phyloP scores from a whole-genome alignment of 345 rosid genomes.

The Aquilaria malaccensis region DNA sequence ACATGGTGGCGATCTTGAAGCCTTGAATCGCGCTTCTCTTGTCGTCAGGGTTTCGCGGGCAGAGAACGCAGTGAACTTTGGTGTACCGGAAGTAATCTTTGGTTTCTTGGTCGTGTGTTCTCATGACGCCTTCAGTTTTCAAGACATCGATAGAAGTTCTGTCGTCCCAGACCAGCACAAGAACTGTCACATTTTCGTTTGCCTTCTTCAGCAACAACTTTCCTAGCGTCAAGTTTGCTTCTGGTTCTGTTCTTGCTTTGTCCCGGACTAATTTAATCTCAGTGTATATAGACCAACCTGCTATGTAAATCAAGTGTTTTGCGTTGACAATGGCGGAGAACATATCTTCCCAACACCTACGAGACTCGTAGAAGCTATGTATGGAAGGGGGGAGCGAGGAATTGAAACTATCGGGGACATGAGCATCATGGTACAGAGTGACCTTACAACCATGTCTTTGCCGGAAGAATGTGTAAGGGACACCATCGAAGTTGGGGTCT shows the following conservation, averaged over 20 bases:
- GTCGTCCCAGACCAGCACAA: constrained; percentile 83
- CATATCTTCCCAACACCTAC: constrained; percentile 75
- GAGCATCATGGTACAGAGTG: constrained; percentile 82
- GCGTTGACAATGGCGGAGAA: constrained; percentile 59
- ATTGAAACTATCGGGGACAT: constrained; percentile 26
- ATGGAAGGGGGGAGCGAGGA: neutral
- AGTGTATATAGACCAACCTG: constrained; percentile 78
- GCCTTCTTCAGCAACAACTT: constrained; percentile 59
- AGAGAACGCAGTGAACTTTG: constrained; percentile 51
- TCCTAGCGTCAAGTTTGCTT: constrained; percentile 36
- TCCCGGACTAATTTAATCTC: constrained; percentile 53
- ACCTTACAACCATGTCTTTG: constrained; percentile 61
- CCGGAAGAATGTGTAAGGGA: constrained; percentile 46
- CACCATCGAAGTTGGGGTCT: constrained; percentile 29
- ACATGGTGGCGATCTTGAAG: constrained; percentile 37
- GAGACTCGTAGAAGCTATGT: constrained; percentile 27
- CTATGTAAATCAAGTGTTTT: constrained; percentile 51
- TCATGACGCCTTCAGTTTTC: constrained; percentile 59
- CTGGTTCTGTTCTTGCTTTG: constrained; percentile 20
- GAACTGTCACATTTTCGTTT: constrained; percentile 45
- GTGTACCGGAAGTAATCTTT: constrained; percentile 38
- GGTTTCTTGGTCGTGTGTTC: constrained; percentile 70
- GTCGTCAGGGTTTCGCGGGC: constrained; percentile 55
- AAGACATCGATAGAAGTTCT: constrained; percentile 45
- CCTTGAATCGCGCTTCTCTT: constrained; percentile 41